phyloP scores from a whole-genome alignment of 306 rosid genomes.

The Lathyrus tuberosus region DNA sequence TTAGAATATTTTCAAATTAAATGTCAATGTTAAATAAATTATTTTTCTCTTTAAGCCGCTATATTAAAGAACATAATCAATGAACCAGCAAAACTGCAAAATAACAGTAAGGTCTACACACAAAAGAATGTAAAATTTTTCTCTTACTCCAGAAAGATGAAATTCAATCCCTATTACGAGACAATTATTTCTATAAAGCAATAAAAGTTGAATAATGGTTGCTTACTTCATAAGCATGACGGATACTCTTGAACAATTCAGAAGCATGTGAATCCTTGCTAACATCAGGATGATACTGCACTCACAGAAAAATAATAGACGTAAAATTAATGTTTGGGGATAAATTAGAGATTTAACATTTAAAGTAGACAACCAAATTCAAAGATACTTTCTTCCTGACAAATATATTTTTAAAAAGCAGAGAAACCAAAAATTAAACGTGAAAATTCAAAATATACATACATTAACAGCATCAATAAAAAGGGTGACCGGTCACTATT shows the following conservation, averaged over 20 bases:
- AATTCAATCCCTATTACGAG: constrained; percentile 9
- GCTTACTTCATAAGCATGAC: constrained; percentile 78
- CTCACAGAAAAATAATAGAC: constrained; percentile 23
- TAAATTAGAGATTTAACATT: not conserved
- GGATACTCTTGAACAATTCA: constrained; percentile 77
- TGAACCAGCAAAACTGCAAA: constrained; percentile 28
- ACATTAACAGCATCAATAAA: not conserved
- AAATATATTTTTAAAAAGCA: not conserved
- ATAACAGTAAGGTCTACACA: constrained; percentile 7
- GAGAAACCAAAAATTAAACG: constrained; percentile 1
- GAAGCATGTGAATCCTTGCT: constrained; percentile 76
- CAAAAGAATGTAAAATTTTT: constrained; percentile 22
- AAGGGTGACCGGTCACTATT: too few species aligned
- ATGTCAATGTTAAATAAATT: constrained; percentile 18
- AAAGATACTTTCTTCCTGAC: constrained; percentile 2
- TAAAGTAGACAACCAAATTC: constrained; percentile 5
- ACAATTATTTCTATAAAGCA: constrained; percentile 30
- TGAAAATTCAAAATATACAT: not conserved
- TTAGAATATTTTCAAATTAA: not conserved
- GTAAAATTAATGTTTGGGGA: not conserved
- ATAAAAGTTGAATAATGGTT: constrained; percentile 29
- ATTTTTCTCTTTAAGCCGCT: not conserved
- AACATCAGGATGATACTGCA: constrained; percentile 96
- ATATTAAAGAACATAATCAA: not conserved
- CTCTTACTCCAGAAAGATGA: constrained; percentile 25